phyloP scores from a whole-genome alignment of 306 rosid species.

The Lagenaria siceraria region DNA sequence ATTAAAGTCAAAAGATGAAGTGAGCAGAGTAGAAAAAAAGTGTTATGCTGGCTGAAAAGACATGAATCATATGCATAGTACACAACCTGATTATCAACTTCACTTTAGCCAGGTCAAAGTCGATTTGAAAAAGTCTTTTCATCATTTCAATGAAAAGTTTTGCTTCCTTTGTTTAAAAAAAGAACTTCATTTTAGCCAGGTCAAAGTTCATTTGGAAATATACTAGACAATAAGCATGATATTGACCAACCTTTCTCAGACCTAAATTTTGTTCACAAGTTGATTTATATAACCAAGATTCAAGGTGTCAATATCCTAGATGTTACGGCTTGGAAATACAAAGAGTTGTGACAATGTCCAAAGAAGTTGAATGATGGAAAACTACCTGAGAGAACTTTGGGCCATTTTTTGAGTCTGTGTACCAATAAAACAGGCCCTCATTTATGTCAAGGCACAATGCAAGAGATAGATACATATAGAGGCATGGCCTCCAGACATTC shows the following conservation, averaged over 20 bases:
- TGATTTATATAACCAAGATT: neutral
- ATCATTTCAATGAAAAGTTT: too few species aligned
- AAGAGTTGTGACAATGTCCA: neutral
- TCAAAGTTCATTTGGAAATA: neutral
- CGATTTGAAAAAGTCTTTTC: too few species aligned
- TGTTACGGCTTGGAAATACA: neutral
- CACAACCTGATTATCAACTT: neutral
- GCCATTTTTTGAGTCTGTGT: conserved; percentile 69
- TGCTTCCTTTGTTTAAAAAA: too few species aligned
- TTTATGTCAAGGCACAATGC: conserved; percentile 66
- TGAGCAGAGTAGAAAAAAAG: neutral
- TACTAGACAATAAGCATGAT: neutral
- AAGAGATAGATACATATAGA: conserved; percentile 72
- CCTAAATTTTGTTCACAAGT: neutral
- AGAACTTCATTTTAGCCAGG: too few species aligned
- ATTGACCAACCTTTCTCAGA: neutral
- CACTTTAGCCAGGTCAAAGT: neutral
- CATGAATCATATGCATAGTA: neutral
- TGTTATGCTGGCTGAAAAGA: neutral
- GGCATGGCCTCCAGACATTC: conserved; percentile 77
- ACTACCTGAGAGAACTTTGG: conserved; percentile 85
- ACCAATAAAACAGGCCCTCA: conserved; percentile 96
- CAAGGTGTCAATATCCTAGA: neutral
- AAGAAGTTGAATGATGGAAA: neutral
- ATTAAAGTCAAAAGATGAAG: neutral